Base-by-base conservation (phyloP, 1,284 basidiomycete species). In the Schizophyllum amplum region DNA sequence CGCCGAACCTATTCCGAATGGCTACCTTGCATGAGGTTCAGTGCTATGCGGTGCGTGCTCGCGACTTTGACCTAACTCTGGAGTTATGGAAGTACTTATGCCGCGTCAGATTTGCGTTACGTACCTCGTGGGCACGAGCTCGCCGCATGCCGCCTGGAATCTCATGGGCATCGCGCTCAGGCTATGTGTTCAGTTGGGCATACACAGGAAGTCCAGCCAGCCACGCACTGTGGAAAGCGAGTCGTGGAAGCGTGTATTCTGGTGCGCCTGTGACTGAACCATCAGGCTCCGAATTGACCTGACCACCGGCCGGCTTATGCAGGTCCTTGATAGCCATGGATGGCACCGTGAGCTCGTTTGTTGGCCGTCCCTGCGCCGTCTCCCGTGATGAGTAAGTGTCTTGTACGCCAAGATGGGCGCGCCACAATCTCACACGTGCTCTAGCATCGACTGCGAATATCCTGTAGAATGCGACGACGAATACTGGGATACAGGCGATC, bases 391-490 rank as follows among this genome's bases (percentile, higher is more conserved):
- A 92, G 86, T 87, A 63, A 62, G 82, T 59, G 47, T 22, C 47
- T 58, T 17, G 9, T 53, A 24, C 5, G 22, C 50, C 24, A 11
- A 4, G 4, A 47, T 26, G 21, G 24, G 24, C 13, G 17, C 21
- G 3, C 23, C 53, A 23, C 13, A 21, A 56, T 22, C 50, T 7
- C 26, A 7, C 15, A 24, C 24, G 13, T 11, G 24, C 11, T 50
- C 1, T 11, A 61, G 58, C 51, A 60, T 60, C 24, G 87, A 91
- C 64, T 71, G 87, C 7, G 84, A 86, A 47, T 75, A 81, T 23
- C 86, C 87, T 0, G 69, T 83, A 1, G 82, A 83, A 50, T 81
- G 85, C 25, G 84, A 89, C 61, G 89, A 91, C 65, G 87, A 87
- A 63, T 86, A 80, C 63, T 89, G 86, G 86, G 75, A 76, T 24